phyloP scores from a whole-genome alignment of 148 eudicot species.

The Rhododendron henanense region DNA sequence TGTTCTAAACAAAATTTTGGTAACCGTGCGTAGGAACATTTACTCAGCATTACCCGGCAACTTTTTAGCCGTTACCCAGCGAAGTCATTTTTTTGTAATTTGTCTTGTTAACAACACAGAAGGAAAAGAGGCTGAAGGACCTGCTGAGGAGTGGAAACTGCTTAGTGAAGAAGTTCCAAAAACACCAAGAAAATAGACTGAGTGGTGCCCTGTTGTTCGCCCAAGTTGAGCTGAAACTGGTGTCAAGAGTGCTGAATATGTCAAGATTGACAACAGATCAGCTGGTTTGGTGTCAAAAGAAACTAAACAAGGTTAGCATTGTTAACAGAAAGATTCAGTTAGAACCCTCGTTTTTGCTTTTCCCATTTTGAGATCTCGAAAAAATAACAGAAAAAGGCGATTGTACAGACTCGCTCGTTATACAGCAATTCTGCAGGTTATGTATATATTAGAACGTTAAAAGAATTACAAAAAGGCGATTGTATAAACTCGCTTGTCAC shows the following conservation, averaged over 20 bases:
- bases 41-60: too few relatives aligned
- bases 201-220: constrained; percentile 37
- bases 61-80: too few relatives aligned
- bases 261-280: constrained; percentile 62
- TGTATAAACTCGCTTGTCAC: background rate
- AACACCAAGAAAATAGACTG: constrained; percentile 37
- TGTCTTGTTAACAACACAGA: constrained; percentile 38
- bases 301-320: constrained; percentile 47
- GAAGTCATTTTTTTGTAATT: background rate
- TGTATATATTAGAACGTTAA: background rate
- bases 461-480: background rate
- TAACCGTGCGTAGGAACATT: too few relatives aligned
- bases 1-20: too few relatives aligned
- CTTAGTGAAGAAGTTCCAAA: constrained; percentile 76
- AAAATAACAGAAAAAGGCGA: background rate
- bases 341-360: constrained; percentile 72
- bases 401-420: background rate
- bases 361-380: constrained; percentile 44
- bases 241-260: constrained; percentile 58
- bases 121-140: constrained; percentile 76
- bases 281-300: constrained; percentile 71
- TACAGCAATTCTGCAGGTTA: background rate
- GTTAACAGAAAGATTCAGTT: constrained; percentile 45
- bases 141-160: constrained; percentile 66
- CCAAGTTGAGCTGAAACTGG: constrained; percentile 66